Evolutionary conservation across 1,284 basidiomycete species (phyloP), one percentile per base, ranked within the genome.

Genomic region (Peniophora sp.): DNA sequence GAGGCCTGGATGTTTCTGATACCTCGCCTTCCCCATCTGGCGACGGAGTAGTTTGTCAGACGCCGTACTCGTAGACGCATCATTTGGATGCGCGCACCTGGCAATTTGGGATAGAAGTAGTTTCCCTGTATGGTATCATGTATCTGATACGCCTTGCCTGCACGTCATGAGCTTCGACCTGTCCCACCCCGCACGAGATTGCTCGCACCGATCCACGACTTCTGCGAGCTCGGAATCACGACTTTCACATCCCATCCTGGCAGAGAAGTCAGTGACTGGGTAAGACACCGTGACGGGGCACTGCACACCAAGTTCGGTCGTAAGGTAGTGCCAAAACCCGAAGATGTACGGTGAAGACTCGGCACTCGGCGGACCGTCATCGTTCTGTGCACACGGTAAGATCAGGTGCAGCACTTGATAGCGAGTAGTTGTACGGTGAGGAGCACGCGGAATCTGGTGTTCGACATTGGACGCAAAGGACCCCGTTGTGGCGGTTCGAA

Each of bases 171-270:
- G 17, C 46, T 24, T 2, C 51, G 36, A 39, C 47, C 3, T 47
- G 34, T 27, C 51, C 41, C 20, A 51, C 48, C 35, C 17, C 51
- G 42, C 11, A 14, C 48, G 37, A 20, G 53, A 24, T 42, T 34
- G 36, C 22, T 57, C 67, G 51, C 54, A 84, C 87, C 88, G 43
- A 92, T 90, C 93, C 93, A 97, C 36, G 87, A 91, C 66, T 91
- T 92, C 65, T 97, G 93, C 15, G 83, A 78, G 57, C 84, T 85
- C 1, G 93, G 93, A 15, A 96, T 71, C 52, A 96, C 92, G 2
- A 97, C 92, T 58, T 83, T 85, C 39, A 97, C 88, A 57, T 92
- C 78, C 88, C 89, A 93, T 3, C 85, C 88, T 83, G 41, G 15
- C 35, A 8, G 37, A 49, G 41, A 41, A 35, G 24, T 32, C 55